Evolutionary conservation across 208 protist species (phyloP).

Genomic region (Herpetomonas tarakana): DNA sequence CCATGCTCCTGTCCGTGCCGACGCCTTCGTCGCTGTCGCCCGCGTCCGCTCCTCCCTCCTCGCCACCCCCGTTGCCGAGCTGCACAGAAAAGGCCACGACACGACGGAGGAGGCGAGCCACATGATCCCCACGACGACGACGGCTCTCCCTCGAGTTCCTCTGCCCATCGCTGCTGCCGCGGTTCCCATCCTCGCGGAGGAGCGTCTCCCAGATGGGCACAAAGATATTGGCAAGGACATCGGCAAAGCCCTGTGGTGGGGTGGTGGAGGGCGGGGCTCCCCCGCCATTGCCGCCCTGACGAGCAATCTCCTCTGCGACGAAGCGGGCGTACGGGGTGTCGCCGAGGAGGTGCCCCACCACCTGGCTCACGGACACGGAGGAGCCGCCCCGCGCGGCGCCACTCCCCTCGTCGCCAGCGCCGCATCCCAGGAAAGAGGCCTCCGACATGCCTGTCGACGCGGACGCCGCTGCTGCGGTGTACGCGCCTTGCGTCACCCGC

Average conservation of each 20-base stretch:
- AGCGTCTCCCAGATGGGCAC: conserved; percentile 96
- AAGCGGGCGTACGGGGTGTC: not conserved
- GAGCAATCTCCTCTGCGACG: not conserved
- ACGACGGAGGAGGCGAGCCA: conserved; percentile 10
- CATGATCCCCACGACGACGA: too few species aligned
- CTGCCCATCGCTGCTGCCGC: not conserved
- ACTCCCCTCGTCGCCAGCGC: too few species aligned
- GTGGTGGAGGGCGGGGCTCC: conserved; percentile 14
- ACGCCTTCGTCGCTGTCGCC: conserved; percentile 53
- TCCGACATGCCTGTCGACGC: too few species aligned
- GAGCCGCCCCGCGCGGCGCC: too few species aligned
- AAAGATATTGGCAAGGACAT: conserved; percentile 96
- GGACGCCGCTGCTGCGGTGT: too few species aligned
- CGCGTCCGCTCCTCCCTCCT: conserved; percentile 33
- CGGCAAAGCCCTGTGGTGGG: conserved; percentile 50
- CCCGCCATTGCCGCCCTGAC: conserved; percentile 17
- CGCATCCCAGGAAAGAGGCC: too few species aligned
- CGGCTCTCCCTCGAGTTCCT: too few species aligned
- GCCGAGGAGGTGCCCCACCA: not conserved
- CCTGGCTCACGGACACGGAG: not conserved
- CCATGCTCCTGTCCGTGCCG: conserved; percentile 8
- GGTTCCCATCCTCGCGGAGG: conserved; percentile 29
- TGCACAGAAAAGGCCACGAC: conserved; percentile 4
- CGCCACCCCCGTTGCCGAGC: conserved; percentile 3
- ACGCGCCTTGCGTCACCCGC: conserved; percentile 45